Evolutionary conservation across 2,329 filamentous ascomycete genomes (phyloP).

Genomic region (Rutstroemia sydowiana): DNA sequence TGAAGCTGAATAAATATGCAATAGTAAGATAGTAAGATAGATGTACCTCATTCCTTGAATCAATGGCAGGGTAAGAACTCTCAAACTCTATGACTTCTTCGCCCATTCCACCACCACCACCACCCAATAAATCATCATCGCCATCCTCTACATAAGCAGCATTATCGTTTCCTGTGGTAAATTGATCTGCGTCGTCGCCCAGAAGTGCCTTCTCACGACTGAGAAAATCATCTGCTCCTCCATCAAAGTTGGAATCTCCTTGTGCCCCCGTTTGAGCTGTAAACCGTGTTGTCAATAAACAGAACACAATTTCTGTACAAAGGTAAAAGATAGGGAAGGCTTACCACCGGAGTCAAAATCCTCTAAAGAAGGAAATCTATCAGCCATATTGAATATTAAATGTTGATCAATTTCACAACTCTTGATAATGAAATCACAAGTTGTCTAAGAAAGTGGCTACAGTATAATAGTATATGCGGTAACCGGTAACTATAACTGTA

Average conservation of each 20-base stretch:
- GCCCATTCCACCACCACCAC: slow-evolving; percentile 42
- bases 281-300: slow-evolving; percentile 13
- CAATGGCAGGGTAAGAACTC: slow-evolving; percentile 81
- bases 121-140: slow-evolving; percentile 67
- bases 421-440: slow-evolving; percentile 8
- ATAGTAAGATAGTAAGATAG: neutral
- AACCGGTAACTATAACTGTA: no score
- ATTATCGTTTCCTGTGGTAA: slow-evolving; percentile 68
- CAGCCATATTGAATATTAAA: slow-evolving; percentile 40
- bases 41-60: slow-evolving; percentile 57
- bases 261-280: slow-evolving; percentile 60
- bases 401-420: slow-evolving; percentile 5
- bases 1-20: neutral
- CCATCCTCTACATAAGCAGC: slow-evolving; percentile 55
- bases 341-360: slow-evolving; percentile 48
- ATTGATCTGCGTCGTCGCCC: slow-evolving; percentile 89
- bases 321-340: slow-evolving; percentile 4
- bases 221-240: slow-evolving; percentile 72
- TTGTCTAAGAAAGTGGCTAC: neutral
- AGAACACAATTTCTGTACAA: neutral
- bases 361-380: slow-evolving; percentile 53
- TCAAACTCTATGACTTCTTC: slow-evolving; percentile 55
- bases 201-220: slow-evolving; percentile 81
- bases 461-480: no score
- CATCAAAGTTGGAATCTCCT: slow-evolving; percentile 41